phyloP scores from a whole-genome alignment of 202 grass and related monocot species.

The Cymbopogon flexuosus region DNA sequence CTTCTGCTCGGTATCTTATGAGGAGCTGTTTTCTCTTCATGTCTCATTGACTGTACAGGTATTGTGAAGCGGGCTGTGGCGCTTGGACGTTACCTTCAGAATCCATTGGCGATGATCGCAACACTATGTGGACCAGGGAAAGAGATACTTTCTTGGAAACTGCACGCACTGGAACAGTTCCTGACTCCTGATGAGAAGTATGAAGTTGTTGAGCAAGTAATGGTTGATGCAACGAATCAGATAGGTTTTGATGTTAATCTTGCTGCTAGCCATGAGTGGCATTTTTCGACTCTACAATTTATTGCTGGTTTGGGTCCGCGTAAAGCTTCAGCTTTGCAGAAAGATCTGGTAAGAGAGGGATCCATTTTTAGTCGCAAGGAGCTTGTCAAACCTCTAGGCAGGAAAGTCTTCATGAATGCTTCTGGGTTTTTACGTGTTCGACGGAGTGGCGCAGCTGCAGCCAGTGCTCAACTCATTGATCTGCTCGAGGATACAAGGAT shows the following conservation, averaged over 20 bases:
- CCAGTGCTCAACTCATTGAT: constrained; percentile 78
- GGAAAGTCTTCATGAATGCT: constrained; percentile 91
- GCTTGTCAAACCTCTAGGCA: constrained; percentile 68
- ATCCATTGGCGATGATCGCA: constrained; percentile 85
- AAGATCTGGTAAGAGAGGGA: constrained; percentile 79
- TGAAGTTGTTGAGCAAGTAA: constrained; percentile 93
- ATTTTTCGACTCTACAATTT: constrained; percentile 87
- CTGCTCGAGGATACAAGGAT: constrained; percentile 97
- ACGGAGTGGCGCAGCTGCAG: constrained; percentile 65
- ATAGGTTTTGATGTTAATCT: constrained; percentile 91
- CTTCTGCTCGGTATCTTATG: background rate
- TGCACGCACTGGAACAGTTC: constrained; percentile 73
- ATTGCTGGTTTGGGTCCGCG: constrained; percentile 81
- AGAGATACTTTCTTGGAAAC: constrained; percentile 99
- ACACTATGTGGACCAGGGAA: constrained; percentile 89
- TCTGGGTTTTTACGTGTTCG: constrained; percentile 88
- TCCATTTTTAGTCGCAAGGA: constrained; percentile 87
- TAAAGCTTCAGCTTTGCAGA: constrained; percentile 82
- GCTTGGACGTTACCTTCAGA: constrained; percentile 86
- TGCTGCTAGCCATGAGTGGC: constrained; percentile 96
- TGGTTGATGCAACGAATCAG: constrained; percentile 94
- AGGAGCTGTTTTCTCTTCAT: constrained; percentile 8
- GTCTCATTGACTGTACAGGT: constrained; percentile 42
- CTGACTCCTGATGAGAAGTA: constrained; percentile 90
- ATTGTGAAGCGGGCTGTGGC: constrained; percentile 92